Percentiles rank a stretch among this genome's conserved stretches.
Evolutionary conservation across 2,329 filamentous ascomycete genomes (phyloP).

Genomic region (Aspergillus sp.): DNA sequence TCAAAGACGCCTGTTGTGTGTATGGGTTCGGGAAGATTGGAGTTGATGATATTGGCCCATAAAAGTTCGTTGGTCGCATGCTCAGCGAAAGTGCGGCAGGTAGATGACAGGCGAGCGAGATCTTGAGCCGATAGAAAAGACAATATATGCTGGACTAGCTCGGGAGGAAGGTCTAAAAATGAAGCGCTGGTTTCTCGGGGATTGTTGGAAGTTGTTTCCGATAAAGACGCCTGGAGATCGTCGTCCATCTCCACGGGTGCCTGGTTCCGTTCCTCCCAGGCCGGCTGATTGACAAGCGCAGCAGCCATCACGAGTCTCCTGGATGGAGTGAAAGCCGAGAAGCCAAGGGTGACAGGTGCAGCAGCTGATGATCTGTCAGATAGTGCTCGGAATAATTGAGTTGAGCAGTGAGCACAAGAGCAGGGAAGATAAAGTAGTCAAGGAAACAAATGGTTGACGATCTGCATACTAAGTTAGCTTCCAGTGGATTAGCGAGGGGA

Average conservation of each 20-base stretch:
- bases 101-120: conserved; percentile 61
- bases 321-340: neutral
- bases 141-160: conserved; percentile 74
- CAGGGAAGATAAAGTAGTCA: neutral
- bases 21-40: conserved; percentile 64
- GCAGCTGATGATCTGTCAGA: neutral
- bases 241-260: conserved; percentile 1
- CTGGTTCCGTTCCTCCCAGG: conserved; percentile 13
- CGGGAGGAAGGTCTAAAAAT: conserved; percentile 62
- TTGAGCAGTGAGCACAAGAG: neutral
- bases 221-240: neutral
- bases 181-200: conserved; percentile 16
- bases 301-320: conserved; percentile 12
- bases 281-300: conserved; percentile 11
- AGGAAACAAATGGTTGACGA: neutral
- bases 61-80: conserved; percentile 67
- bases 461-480: conserved; percentile 7
- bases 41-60: conserved; percentile 72
- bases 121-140: conserved; percentile 65
- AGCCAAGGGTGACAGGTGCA: neutral
- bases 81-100: conserved; percentile 62
- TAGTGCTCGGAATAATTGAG: neutral
- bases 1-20: conserved; percentile 59
- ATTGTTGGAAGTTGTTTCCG: conserved; percentile 1
- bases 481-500: conserved; percentile 1